A percentile compares a stretch with the other conserved stretches of the same genome.
These are phyloP conservation scores for Spirogloea muscicola DNA, from an alignment of 139 green algal species.

Conservation along the genomic window DNA sequence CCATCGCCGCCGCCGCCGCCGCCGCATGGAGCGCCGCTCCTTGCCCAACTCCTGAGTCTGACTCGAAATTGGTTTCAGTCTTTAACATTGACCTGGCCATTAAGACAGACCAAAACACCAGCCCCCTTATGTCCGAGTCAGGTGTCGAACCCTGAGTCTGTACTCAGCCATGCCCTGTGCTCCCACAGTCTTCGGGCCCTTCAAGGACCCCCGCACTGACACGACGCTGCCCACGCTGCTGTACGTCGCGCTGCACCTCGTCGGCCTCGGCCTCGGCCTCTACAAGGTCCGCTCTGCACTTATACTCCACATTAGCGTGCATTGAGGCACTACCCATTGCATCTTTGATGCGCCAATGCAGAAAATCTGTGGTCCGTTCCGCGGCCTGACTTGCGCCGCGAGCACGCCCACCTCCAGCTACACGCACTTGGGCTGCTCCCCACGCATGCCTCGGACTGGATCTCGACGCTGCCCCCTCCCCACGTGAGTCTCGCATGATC, in stretches of 20 bases:
- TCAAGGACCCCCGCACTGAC: conserved; percentile 50
- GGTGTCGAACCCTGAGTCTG: too few species aligned
- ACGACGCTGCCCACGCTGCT: conserved; percentile 40
- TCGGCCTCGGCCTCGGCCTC: conserved; percentile 21
- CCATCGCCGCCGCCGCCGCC: too few species aligned
- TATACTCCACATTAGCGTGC: too few species aligned
- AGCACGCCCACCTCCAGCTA: conserved; percentile 25
- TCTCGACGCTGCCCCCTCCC: conserved; percentile 27
- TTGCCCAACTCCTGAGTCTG: too few species aligned
- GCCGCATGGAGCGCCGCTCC: too few species aligned
- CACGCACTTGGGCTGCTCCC: conserved; percentile 46
- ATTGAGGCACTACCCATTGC: background rate
- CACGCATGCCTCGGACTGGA: conserved; percentile 45
- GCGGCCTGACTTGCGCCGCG: conserved; percentile 11
- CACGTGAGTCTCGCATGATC: too few species aligned
- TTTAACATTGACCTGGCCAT: too few species aligned
- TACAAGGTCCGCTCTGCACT: conserved; percentile 20
- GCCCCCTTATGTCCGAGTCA: too few species aligned
- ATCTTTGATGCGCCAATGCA: background rate
- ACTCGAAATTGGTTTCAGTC: too few species aligned
- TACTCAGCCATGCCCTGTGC: too few species aligned
- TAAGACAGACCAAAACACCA: too few species aligned
- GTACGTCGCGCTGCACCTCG: conserved; percentile 31
- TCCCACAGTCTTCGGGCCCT: conserved; percentile 43
- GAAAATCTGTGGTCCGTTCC: background rate